Percentiles rank a stretch among this genome's conserved stretches.
phyloP scores from a whole-genome alignment of 2,329 filamentous ascomycete species.

The Scedosporium boydii region DNA sequence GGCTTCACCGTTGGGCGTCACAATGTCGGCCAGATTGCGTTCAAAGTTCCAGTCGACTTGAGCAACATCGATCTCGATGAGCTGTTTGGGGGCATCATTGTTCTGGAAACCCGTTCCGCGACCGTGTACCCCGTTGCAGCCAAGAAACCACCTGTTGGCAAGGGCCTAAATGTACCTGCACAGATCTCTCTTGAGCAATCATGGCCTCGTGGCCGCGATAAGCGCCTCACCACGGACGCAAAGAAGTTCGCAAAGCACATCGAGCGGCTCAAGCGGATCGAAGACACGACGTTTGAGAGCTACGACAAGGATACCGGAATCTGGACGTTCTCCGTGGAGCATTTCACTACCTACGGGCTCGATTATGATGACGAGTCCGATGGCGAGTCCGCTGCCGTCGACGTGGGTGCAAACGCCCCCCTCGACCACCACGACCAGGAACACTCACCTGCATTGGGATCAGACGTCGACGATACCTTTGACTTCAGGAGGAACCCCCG shows the following conservation, averaged over 20 bases:
- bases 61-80: constrained; percentile 69
- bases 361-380: constrained; percentile 69
- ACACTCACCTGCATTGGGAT: constrained; percentile 10
- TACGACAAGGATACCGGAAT: constrained; percentile 74
- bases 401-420: constrained; percentile 9
- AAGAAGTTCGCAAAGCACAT: constrained; percentile 73
- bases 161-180: constrained; percentile 85
- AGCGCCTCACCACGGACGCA: constrained; percentile 41
- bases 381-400: constrained; percentile 26
- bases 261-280: constrained; percentile 67
- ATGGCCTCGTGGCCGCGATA: constrained; percentile 66
- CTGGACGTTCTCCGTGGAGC: constrained; percentile 90
- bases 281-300: constrained; percentile 69
- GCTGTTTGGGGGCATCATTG: constrained; percentile 68
- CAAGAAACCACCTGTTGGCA: constrained; percentile 75
- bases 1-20: constrained; percentile 76
- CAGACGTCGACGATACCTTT: constrained; percentile 42
- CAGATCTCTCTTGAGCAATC: constrained; percentile 84
- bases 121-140: constrained; percentile 75
- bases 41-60: constrained; percentile 75
- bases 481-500: constrained; percentile 40
- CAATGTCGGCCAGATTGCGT: constrained; percentile 71
- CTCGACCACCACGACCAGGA: constrained; percentile 8
- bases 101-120: constrained; percentile 66
- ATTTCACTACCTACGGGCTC: constrained; percentile 92